These are phyloP conservation scores for Inonotus hispidus DNA, from an alignment of 1,284 basidiomycete genomes.

Conservation along the genomic window DNA sequence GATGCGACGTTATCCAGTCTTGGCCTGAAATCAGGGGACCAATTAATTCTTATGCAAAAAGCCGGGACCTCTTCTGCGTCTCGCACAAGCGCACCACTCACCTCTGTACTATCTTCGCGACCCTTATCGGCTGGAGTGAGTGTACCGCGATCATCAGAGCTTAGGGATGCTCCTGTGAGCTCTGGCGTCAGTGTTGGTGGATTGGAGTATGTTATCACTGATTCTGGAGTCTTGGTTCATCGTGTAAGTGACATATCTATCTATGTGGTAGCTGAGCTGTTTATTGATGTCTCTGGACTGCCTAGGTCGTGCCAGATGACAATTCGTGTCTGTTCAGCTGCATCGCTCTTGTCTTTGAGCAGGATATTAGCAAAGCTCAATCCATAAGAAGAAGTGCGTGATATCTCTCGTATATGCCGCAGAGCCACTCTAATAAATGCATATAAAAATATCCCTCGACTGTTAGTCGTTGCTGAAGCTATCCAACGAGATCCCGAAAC, in stretches of 20 bases:
- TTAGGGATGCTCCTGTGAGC: background rate
- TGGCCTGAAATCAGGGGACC: slow-evolving; percentile 73
- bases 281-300: slow-evolving; percentile 8
- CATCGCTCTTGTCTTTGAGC: slow-evolving; percentile 78
- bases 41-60: slow-evolving; percentile 70
- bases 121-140: slow-evolving; percentile 24
- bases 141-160: background rate
- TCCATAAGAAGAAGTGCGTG: slow-evolving; percentile 57
- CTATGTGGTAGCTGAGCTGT: background rate
- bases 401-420: background rate
- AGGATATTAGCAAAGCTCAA: slow-evolving; percentile 62
- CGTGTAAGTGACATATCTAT: slow-evolving; percentile 39
- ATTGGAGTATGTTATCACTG: slow-evolving; percentile 54
- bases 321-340: slow-evolving; percentile 92
- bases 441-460: slow-evolving; percentile 1
- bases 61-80: slow-evolving; percentile 21
- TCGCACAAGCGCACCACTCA: slow-evolving; percentile 17
- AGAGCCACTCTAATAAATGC: slow-evolving; percentile 20
- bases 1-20: slow-evolving; percentile 70
- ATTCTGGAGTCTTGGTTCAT: slow-evolving; percentile 64
- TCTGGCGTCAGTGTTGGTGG: slow-evolving; percentile 27
- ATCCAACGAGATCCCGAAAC: slow-evolving; percentile 66
- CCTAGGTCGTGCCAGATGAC: slow-evolving; percentile 85
- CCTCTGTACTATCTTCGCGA: slow-evolving; percentile 12
- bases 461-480: slow-evolving; percentile 72